Conservation (phyloP, 1,284 basidiomycete species). For the Papiliotrema laurentii region DNA sequence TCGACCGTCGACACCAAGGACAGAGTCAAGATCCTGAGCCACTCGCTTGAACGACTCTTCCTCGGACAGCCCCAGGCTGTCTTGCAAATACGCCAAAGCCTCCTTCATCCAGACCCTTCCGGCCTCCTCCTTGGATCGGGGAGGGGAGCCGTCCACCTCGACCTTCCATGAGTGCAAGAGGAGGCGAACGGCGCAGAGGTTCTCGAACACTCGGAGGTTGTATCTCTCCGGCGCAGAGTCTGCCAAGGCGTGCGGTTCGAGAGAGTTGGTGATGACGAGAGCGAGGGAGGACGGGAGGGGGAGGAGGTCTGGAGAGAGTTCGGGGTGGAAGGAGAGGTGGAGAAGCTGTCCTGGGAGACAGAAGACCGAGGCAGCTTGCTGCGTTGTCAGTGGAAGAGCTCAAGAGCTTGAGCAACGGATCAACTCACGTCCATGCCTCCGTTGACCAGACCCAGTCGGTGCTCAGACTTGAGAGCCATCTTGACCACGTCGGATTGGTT, state of each 20-base stretch:
- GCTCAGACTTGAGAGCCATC: conserved; percentile 75
- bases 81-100: conserved; percentile 53
- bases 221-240: conserved; percentile 70
- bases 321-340: conserved; percentile 75
- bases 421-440: conserved; percentile 54
- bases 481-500: conserved; percentile 66
- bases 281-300: conserved; percentile 44
- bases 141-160: conserved; percentile 16
- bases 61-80: conserved; percentile 23
- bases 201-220: conserved; percentile 84
- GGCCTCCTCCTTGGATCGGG: conserved; percentile 6
- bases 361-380: conserved; percentile 78
- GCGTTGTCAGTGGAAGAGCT: background rate
- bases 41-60: conserved; percentile 24
- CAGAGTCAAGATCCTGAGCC: conserved; percentile 11
- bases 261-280: conserved; percentile 77
- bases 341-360: conserved; percentile 64
- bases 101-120: conserved; percentile 37
- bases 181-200: conserved; percentile 68
- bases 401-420: no score
- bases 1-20: conserved; percentile 22
- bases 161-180: conserved; percentile 60
- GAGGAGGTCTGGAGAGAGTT: conserved; percentile 60
- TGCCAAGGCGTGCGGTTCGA: conserved; percentile 76
- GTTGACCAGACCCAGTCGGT: conserved; percentile 61